phyloP scores from a whole-genome alignment of 2,329 filamentous ascomycete species.

The Metarhizium brunneum region DNA sequence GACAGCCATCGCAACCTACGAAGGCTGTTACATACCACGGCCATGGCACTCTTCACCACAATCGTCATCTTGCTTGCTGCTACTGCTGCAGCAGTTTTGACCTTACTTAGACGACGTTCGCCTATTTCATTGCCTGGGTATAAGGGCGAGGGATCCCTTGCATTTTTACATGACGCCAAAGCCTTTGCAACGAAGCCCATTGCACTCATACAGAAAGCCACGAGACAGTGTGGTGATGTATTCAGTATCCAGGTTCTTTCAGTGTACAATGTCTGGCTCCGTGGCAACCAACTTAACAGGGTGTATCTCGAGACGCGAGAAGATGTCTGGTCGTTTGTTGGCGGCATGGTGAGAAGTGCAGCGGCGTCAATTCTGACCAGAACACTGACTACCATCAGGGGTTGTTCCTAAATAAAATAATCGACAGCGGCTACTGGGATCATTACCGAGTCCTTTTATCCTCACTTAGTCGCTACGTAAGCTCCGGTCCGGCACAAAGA shows the following conservation, averaged over 20 bases:
- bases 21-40: background rate
- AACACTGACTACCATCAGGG: too few relatives aligned
- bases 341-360: too few relatives aligned
- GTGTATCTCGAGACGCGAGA: constrained; percentile 7
- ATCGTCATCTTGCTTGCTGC: background rate
- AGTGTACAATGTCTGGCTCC: constrained; percentile 8
- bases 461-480: constrained; percentile 9
- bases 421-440: constrained; percentile 5
- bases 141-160: constrained; percentile 10
- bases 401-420: too few relatives aligned
- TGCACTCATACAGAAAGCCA: constrained; percentile 5
- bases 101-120: background rate
- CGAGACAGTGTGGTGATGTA: constrained; percentile 4
- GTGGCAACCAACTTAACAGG: constrained; percentile 7
- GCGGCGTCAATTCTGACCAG: too few relatives aligned
- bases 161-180: constrained; percentile 4
- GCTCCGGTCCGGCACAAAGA: background rate
- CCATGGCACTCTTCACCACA: background rate
- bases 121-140: background rate
- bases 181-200: constrained; percentile 1
- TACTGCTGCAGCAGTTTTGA: background rate
- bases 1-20: background rate
- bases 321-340: constrained; percentile 2
- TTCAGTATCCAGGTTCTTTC: constrained; percentile 6
- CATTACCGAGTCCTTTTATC: constrained; percentile 5